Base-by-base conservation (phyloP, 2,329 filamentous ascomycete species). In the Sporothrix phasma region DNA sequence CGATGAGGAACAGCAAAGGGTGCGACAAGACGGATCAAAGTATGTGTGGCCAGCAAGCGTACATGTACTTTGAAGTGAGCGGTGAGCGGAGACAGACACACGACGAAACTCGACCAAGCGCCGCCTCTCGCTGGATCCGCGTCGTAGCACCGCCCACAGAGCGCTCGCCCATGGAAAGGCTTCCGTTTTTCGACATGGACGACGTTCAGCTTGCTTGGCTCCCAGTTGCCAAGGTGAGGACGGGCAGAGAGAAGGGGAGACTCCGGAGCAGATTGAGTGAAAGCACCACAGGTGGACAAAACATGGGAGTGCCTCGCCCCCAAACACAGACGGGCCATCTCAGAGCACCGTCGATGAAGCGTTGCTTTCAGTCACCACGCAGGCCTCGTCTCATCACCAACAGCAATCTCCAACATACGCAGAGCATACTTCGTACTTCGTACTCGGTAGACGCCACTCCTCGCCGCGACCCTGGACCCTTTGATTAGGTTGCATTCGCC, bases 211-310 rank as follows among this genome's bases (percentile, higher is more conserved):
- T 37, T 2, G n/a, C n/a, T n/a, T n/a, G n/a, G n/a, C n/a, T 47
- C 45, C 24, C 54, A 43, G 54, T 58, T 58, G 54, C 54, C 54
- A 58, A 43, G 54, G 54, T 41, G 54, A 58, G 24, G 54, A 26
- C 5, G 17, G 45, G 13, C 22, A 61, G 26, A 1, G 7, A 49
- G 39, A 2, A 19, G 24, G 17, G 13, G 54, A 41, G 31, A 24
- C 22, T 17, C 19, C n/a, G 53, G 56, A 31, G 24, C 26, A 61
- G 29, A 62, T n/a, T 10, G 5, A 19, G 10, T 10, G 29, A 56
- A 61, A 54, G 19, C 24, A 54, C 19, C 17, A n/a, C 24, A 53
- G n/a, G n/a, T n/a, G n/a, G n/a, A n/a, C n/a, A n/a, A n/a, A n/a
- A n/a, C n/a, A n/a, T 10, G 15, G 13, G 26, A 54, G 5, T 41